Evolutionary conservation across 345 rosid genomes (phyloP).

Genomic region (Carallia brachiata): DNA sequence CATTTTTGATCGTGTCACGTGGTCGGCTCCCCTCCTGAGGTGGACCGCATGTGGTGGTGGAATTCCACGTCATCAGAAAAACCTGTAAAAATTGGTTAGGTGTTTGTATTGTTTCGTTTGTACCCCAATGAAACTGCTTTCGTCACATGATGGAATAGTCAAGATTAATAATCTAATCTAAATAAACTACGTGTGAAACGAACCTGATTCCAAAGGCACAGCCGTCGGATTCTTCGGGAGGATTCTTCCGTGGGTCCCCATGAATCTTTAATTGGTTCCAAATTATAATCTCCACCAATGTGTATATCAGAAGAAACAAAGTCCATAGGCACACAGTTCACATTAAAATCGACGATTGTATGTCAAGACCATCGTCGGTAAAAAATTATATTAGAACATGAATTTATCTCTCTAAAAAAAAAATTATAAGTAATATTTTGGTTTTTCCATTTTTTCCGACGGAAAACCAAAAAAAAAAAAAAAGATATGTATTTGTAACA

Average conservation of each 20-base stretch:
- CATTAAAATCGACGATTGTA: no score
- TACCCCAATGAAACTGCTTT: neutral
- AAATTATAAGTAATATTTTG: no score
- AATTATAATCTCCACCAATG: no score
- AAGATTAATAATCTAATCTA: neutral
- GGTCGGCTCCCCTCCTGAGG: slow-evolving; percentile 26
- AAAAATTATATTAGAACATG: no score
- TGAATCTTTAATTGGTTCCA: slow-evolving; percentile 21
- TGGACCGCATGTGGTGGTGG: slow-evolving; percentile 42
- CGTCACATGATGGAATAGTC: neutral
- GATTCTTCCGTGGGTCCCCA: slow-evolving; percentile 15
- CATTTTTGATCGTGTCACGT: slow-evolving; percentile 23
- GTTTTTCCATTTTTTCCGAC: no score
- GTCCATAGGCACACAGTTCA: no score
- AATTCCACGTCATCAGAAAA: slow-evolving; percentile 28
- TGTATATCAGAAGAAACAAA: no score
- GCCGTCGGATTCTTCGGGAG: slow-evolving; percentile 10
- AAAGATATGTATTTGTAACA: no score
- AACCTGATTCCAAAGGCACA: slow-evolving; percentile 1
- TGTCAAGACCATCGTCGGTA: no score
- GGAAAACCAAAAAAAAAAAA: no score
- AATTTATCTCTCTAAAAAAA: no score
- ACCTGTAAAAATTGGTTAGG: neutral
- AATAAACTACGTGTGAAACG: neutral
- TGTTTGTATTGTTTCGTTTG: no score